Conservation (phyloP, 208 protist species). For the Leishmania arabica region DNA sequence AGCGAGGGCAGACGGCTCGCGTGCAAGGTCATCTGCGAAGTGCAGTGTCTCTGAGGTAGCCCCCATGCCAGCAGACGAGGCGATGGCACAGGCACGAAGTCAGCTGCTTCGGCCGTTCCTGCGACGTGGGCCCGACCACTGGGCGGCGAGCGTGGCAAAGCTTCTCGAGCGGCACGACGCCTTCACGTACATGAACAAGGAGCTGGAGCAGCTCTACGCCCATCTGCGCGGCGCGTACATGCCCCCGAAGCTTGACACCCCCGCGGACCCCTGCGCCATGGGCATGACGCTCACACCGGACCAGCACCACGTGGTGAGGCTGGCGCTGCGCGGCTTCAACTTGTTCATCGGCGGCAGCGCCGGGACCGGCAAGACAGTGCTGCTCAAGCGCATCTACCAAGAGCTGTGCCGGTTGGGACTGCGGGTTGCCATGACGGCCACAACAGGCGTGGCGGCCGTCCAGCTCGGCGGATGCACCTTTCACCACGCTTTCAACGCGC, state of each 20-base stretch:
- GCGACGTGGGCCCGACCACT: constrained; percentile 22
- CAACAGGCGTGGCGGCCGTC: constrained; percentile 87
- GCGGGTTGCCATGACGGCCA: constrained; percentile 88
- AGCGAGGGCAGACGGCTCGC: not conserved
- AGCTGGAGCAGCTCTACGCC: constrained; percentile 61
- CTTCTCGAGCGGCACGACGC: constrained; percentile 59
- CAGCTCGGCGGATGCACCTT: constrained; percentile 94
- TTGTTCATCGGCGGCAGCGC: constrained; percentile 89
- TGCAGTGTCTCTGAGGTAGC: not conserved
- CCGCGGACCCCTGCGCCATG: constrained; percentile 42
- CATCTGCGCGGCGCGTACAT: constrained; percentile 59
- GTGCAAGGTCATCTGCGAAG: not conserved
- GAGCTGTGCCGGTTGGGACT: constrained; percentile 58
- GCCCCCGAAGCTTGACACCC: constrained; percentile 77
- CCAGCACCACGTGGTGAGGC: constrained; percentile 64
- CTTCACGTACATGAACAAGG: constrained; percentile 42
- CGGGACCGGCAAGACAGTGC: constrained; percentile 91
- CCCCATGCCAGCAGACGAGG: constrained; percentile 1
- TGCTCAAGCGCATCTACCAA: constrained; percentile 81
- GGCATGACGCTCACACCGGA: constrained; percentile 61
- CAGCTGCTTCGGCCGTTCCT: constrained; percentile 19
- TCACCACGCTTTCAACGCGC: constrained; percentile 82
- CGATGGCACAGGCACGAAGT: constrained; percentile 13
- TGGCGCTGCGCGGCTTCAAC: constrained; percentile 67
- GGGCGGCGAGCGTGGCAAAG: constrained; percentile 46